Evolutionary conservation across 2,329 filamentous ascomycete genomes (phyloP), one percentile per base, ranked within the genome.

Genomic region (Fulvia fulva): DNA sequence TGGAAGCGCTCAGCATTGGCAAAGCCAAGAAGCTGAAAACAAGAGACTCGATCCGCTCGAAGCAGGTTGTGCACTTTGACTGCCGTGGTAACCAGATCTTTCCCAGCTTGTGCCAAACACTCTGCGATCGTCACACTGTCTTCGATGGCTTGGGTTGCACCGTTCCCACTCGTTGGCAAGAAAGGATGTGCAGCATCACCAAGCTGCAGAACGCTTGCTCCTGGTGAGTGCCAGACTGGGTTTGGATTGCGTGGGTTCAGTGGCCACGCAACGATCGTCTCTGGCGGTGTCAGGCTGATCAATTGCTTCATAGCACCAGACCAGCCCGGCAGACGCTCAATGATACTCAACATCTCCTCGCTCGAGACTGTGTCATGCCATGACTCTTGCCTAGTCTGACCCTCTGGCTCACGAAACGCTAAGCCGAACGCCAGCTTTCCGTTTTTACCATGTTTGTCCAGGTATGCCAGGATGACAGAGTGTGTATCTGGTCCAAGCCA

Each of bases 151-250:
- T 83, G 79, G 43, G 78, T 80, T 1, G 80, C 80, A 1, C 80
- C 81, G 59, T 82, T 80, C 0, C 79, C 79, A 56, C 78, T 80
- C 0, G 80, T 81, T 0, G 81, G 81, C 5, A 83, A 66, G 64
- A 82, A 81, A 0, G 80, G 74, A 64, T 83, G 81, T 51, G 80
- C 82, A 45, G 78, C 78, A 61, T 83, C 81, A 4, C 81, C 81
- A 1, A 83, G 69, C 43, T 83, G 72, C 2, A 77, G 77, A 50
- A 83, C 80, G 30, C 75, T 74, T 49, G 79, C 76, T 55, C 76
- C 77, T 14, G 71, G 70, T 0, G 78, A 80, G 2, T 81, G 74
- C 80, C 80, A 83, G 0, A 74, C 78, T 0, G 80, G 77, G 9
- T 81, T 71, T 0, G 80, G 81, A 63, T 82, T 79, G 43, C 81